Conservation (phyloP, 345 rosid genomes). For the Salix arbutifolia region DNA sequence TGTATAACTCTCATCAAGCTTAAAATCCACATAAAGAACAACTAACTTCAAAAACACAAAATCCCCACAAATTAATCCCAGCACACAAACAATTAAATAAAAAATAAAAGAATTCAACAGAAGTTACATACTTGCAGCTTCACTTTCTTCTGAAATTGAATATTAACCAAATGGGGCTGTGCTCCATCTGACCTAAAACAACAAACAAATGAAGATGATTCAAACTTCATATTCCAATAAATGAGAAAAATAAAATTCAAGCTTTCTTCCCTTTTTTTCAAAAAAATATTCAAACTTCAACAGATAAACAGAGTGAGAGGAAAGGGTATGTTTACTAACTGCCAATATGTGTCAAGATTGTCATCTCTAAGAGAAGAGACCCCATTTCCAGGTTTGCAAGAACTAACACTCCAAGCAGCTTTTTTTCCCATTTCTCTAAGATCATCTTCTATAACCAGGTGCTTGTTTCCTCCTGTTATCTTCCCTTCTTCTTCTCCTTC, state of each 20-base stretch:
- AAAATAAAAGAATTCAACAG: background rate
- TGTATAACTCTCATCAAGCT: slow-evolving; percentile 93
- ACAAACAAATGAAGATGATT: background rate
- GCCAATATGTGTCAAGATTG: slow-evolving; percentile 88
- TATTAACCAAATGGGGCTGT: slow-evolving; percentile 89
- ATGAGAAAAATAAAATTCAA: background rate
- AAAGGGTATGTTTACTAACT: slow-evolving; percentile 35
- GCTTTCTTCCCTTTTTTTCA: background rate
- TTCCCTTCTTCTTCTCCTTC: slow-evolving; percentile 91
- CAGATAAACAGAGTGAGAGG: background rate
- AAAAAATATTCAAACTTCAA: background rate
- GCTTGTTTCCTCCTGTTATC: slow-evolving; percentile 61
- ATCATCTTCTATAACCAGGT: slow-evolving; percentile 62
- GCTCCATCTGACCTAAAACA: slow-evolving; percentile 82
- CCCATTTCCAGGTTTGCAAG: slow-evolving; percentile 90
- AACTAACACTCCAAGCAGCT: slow-evolving; percentile 97
- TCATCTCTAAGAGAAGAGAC: slow-evolving; percentile 85
- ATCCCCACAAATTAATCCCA: background rate
- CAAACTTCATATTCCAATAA: background rate
- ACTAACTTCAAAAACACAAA: slow-evolving; percentile 48
- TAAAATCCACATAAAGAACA: slow-evolving; percentile 74
- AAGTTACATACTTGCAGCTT: slow-evolving; percentile 58
- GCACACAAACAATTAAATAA: background rate
- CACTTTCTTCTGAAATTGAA: slow-evolving; percentile 95
- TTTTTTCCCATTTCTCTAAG: slow-evolving; percentile 85